Conservation (phyloP, 2,329 filamentous ascomycete species). For the Drechslerella dactyloides region DNA sequence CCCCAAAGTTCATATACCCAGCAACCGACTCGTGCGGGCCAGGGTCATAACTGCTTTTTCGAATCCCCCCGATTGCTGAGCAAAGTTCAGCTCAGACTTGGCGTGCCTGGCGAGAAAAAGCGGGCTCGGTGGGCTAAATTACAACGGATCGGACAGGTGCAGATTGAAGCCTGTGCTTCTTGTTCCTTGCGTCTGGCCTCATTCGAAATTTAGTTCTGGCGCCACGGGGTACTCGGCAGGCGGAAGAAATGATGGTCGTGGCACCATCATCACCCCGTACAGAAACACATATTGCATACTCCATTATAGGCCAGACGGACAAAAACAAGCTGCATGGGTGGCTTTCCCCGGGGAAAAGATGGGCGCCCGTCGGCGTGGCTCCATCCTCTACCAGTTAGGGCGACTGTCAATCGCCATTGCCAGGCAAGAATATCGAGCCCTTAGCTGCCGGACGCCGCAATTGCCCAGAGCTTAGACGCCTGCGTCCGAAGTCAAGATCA, state of each 20-base stretch:
- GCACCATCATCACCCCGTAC: constrained; percentile 30
- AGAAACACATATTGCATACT: not conserved
- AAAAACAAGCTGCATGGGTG: constrained; percentile 14
- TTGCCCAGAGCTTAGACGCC: not conserved
- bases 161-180: constrained; percentile 14
- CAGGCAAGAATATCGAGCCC: constrained; percentile 15
- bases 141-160: constrained; percentile 48
- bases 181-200: constrained; percentile 36
- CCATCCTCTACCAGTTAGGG: constrained; percentile 37
- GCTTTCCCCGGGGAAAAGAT: constrained; percentile 18
- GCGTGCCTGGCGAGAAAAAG: constrained; percentile 31
- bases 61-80: constrained; percentile 4
- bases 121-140: constrained; percentile 32
- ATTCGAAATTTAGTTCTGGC: constrained; percentile 35
- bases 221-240: constrained; percentile 42
- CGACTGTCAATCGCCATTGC: constrained; percentile 17
- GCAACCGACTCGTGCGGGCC: not conserved
- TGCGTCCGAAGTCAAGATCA: constrained; percentile 12
- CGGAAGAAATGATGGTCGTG: constrained; percentile 44
- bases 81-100: constrained; percentile 46
- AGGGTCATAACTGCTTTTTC: constrained; percentile 14
- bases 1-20: constrained; percentile 40
- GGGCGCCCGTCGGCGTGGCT: constrained; percentile 6
- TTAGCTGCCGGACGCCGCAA: constrained; percentile 27
- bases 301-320: not conserved